Base-by-base conservation (phyloP, 345 rosid species). In the Euphorbia tirucalli region DNA sequence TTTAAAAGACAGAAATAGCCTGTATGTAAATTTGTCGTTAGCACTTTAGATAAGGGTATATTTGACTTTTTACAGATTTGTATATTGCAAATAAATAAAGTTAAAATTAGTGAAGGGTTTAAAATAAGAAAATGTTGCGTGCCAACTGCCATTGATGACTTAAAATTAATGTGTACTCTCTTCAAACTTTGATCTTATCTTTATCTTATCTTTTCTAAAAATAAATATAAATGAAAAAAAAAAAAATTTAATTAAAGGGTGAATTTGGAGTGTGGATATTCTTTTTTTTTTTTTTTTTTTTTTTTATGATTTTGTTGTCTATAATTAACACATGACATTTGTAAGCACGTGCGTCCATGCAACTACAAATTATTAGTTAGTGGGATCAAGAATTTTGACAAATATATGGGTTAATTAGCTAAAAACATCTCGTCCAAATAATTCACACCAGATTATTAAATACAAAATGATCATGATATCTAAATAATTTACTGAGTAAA, bases 181-280 rank as follows among this genome's bases (percentile, higher is more conserved):
- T n/a, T n/a, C n/a, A 22, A 25, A 49, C 35, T 13, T 18, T 62
- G 15, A 65, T 65, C 71, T 68, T 72, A 62, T 75, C 67, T 56
- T 37, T 4, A 18, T 57, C 59, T 37, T 52, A 32, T 70, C 66
- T 39, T 41, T 25, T 46, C 52, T 15, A 14, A 28, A 27, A 46
- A 13, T 21, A 22, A 11, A 35, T 10, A 6, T 21, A 15, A n/a
- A n/a, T n/a, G n/a, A n/a, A n/a, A n/a, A n/a, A 31, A 30, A 61
- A 10, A 3, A 19, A 32, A 61, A 61, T 9, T 21, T 18, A 35
- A 19, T 14, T 16, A 31, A 27, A 11, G 13, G 59, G 55, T 18
- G 7, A 39, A n/a, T n/a, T n/a, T n/a, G n/a, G n/a, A 24, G 21
- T 43, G 76, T 21, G 76, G 76, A 73, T 56, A 73, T 65, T 73